Base-by-base conservation (phyloP, 202 grass and related monocot genomes). In the Alloteropsis angusta region DNA sequence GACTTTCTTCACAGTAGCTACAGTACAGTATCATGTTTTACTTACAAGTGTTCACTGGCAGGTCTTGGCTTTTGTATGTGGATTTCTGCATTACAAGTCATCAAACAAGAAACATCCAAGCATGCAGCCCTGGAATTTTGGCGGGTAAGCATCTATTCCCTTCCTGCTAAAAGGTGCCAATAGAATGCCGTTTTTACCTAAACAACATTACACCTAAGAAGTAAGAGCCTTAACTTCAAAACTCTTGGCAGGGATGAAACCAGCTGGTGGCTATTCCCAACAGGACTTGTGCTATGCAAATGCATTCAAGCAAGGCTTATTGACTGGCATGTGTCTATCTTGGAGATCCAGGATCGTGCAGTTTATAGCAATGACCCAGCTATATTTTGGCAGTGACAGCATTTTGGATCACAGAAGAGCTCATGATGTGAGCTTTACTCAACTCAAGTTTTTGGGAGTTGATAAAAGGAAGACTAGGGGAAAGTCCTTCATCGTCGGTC, bases 251-350 rank as follows among this genome's bases (percentile, higher is more conserved):
- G 95, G 81, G 95, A 98, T 82, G 95, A 98, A 80, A 94, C 87
- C 48, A 85, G 89, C 36, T 98, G 95, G 95, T 98, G 87, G 95
- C 59, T 98, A 62, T 94, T 98, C 79, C 89, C 89, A 49, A 73
- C 72, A 73, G 92, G 80, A 50, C 80, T 98, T 47, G 85, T 98
- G 49, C 18, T 94, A 60, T 94, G 89, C 68, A 98, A 98, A 91
- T 94, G 89, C 75, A 88, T 98, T 79, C 95, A 98, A 87, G 95
- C 92, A 46, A 92, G 92, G 80, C 92, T 98, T 45, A 68, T 98
- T 16, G 92, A 98, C 85, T 98, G 92, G 95, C 95, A 98, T 35
- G 95, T 94, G 37, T 87, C 95, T 71, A 93, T 87, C 71, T 85
- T 98, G 65, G 95, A 98, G 90, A 94, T 94, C 53, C 95, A 98